Percentiles rank a stretch among this genome's conserved stretches.
Conservation (phyloP, 441 rosid species). For the Populus hybrid region DNA sequence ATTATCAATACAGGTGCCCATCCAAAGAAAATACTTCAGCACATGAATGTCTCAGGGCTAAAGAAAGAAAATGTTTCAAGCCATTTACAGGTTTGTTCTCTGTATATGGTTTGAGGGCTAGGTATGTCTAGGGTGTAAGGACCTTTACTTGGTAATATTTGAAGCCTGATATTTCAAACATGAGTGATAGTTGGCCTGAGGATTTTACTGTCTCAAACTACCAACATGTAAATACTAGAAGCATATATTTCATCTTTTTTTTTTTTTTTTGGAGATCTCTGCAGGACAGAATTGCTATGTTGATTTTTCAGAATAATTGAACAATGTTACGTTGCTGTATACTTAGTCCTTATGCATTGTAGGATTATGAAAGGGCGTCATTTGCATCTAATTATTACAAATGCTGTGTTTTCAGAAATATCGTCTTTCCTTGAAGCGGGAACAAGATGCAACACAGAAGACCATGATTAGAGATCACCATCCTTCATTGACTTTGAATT, state of each 20-base stretch:
- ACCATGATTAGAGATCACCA: conserved; percentile 8
- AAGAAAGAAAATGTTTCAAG: conserved; percentile 40
- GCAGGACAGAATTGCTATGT: neutral
- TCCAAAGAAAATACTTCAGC: conserved; percentile 41
- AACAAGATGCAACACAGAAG: conserved; percentile 21
- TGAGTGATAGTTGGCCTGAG: neutral
- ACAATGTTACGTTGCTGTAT: neutral
- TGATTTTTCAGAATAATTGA: neutral
- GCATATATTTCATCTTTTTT: neutral
- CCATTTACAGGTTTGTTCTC: conserved; percentile 47
- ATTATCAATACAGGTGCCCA: conserved; percentile 24
- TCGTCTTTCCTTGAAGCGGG: conserved; percentile 30
- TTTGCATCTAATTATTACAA: neutral
- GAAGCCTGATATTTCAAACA: neutral
- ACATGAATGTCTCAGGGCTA: conserved; percentile 45
- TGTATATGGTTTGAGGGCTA: neutral
- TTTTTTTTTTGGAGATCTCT: too few species aligned
- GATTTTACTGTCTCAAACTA: neutral
- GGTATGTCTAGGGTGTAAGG: too few species aligned
- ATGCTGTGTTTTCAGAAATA: conserved; percentile 32
- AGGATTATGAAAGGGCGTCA: neutral
- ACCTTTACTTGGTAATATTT: neutral
- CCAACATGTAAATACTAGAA: neutral
- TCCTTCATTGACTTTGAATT: conserved; percentile 14
- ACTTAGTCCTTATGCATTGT: neutral